Conservation (phyloP, 2,329 filamentous ascomycete genomes). For the Leptographium flavum region DNA sequence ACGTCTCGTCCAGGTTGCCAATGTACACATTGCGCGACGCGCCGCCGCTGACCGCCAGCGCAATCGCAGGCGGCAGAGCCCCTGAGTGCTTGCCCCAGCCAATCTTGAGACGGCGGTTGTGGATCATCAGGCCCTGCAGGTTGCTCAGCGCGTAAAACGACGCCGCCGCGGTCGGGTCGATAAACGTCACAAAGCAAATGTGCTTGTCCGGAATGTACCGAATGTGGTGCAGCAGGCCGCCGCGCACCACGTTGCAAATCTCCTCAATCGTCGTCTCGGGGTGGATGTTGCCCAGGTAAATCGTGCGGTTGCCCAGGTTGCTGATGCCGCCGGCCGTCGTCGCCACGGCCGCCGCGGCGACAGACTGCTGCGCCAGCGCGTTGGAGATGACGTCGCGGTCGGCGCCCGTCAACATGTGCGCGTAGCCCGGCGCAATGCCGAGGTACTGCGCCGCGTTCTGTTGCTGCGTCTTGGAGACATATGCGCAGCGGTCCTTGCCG, state of each 20-base stretch:
- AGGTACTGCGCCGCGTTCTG: constrained; percentile 98
- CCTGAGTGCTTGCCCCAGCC: constrained; percentile 99
- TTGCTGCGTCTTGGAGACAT: constrained; percentile 98
- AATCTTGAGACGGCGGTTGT: constrained; percentile 94
- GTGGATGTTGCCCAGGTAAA: constrained; percentile 97
- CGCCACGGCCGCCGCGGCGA: constrained; percentile 89
- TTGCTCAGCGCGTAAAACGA: constrained; percentile 98
- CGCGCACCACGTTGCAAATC: constrained; percentile 97
- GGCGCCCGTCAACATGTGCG: constrained; percentile 88
- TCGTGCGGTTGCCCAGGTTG: constrained; percentile 93
- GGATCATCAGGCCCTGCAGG: constrained; percentile 95
- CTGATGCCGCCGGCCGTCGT: constrained; percentile 94
- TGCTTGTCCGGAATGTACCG: constrained; percentile 99
- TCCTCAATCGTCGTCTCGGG: constrained; percentile 98
- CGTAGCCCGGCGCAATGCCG: constrained; percentile 90
- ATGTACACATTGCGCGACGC: constrained; percentile 98
- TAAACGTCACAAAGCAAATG: constrained; percentile 99
- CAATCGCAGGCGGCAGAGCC: constrained; percentile 87
- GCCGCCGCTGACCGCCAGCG: constrained; percentile 86
- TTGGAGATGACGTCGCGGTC: constrained; percentile 95
- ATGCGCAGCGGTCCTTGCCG: constrained; percentile 94
- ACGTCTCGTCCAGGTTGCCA: constrained; percentile 91
- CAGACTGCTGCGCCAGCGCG: constrained; percentile 90
- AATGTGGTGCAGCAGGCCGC: constrained; percentile 91
- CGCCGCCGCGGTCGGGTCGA: constrained; percentile 92